Base-by-base conservation (phyloP, 2,329 filamentous ascomycete species). In the Monilinia vaccinii-corymbosi region DNA sequence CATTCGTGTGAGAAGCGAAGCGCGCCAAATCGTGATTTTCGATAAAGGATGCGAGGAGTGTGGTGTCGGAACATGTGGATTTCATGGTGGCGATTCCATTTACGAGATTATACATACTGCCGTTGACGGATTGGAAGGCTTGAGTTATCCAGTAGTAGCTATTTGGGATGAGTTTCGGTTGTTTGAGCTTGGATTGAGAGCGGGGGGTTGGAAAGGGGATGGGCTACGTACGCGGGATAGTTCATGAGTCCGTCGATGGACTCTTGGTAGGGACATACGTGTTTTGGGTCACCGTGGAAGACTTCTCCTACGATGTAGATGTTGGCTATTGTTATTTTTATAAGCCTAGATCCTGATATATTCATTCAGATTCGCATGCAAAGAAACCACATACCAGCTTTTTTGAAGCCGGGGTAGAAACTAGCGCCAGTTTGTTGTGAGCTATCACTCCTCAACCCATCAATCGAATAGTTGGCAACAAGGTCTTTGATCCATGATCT, bases 301-400 rank as follows among this genome's bases (percentile, higher is more conserved):
- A 86, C 82, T 67, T 87, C 84, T 11, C 84, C 84, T 16, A 85
- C 75, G 6, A 78, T 75, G 69, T 84, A 86, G 1, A 85, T 79
- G 5, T 81, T 83, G 1, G 81, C 76, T 2, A 78, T n/a, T 31
- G 25, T 28, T 28, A 28, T 6, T 28, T 13, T 14, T 18, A 18
- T 16, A 14, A 9, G 1, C 16, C n/a, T n/a, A 40, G 38, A 40
- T 18, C 13, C 16, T 40, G 7, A 7, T 40, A 14, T n/a, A 3
- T 14, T n/a, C 38, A 40, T 40, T 14, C 6, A 18, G n/a, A 18
- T 40, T 7, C 38, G 18, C 5, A 5, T 40, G 5, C 5, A 42
- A n/a, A 48, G 32, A 42, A 60, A 21, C 13, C 4, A 60, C 63
- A 56, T 57, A 68, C 68, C 79, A 8, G 74, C 66, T 25, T 77